A percentile compares a stretch with the other conserved stretches of the same genome.
Conservation (phyloP, 2,329 filamentous ascomycete genomes). For the Fusarium humuli region DNA sequence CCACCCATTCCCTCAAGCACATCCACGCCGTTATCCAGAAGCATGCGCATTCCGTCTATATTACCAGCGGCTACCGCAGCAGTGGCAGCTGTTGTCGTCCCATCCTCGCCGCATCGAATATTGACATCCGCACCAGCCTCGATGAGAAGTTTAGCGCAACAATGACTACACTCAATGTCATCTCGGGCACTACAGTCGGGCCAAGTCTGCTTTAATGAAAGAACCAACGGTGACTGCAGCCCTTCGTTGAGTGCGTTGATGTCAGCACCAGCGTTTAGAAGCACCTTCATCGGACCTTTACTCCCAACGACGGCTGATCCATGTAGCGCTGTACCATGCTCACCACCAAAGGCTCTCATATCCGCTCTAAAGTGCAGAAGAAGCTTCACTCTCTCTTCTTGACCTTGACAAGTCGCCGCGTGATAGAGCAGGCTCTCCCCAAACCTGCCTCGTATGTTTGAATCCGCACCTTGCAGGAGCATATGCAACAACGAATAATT, state of each 20-base stretch:
- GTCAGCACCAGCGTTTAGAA: background rate
- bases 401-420: too few relatives aligned
- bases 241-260: background rate
- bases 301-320: too few relatives aligned
- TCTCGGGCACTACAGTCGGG: background rate
- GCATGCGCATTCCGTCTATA: background rate
- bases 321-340: too few relatives aligned
- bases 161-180: background rate
- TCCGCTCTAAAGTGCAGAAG: too few relatives aligned
- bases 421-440: too few relatives aligned
- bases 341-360: too few relatives aligned
- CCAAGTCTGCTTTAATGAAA: background rate
- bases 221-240: background rate
- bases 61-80: background rate
- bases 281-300: too few relatives aligned
- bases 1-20: background rate
- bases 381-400: too few relatives aligned
- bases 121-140: background rate
- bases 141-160: background rate
- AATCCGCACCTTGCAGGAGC: too few relatives aligned
- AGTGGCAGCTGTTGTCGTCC: background rate
- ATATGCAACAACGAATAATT: too few relatives aligned
- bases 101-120: background rate
- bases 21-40: background rate
- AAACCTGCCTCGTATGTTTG: too few relatives aligned